phyloP scores from a whole-genome alignment of 2,329 filamentous ascomycete species.

The Colletotrichum liriopes region DNA sequence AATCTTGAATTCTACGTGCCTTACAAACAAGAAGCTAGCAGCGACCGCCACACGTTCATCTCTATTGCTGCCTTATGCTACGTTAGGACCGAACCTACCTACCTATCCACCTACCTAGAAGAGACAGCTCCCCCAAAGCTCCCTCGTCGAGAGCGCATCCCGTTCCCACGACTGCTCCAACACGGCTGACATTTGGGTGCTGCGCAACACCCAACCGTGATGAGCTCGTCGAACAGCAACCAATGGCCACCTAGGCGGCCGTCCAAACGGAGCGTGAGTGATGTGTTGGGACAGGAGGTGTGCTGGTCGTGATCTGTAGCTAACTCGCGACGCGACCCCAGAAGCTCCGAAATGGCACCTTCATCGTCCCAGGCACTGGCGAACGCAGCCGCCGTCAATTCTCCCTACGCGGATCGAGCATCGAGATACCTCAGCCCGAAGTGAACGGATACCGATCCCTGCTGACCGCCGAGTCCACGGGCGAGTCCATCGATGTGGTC shows the following conservation, averaged over 20 bases:
- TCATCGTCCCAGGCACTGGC: conserved; percentile 88
- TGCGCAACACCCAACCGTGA: conserved; percentile 42
- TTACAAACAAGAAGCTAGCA: conserved; percentile 2
- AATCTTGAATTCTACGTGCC: background rate
- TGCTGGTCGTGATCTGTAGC: background rate
- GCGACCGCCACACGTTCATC: conserved; percentile 19
- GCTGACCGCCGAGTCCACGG: conserved; percentile 53
- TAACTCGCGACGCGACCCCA: conserved; percentile 49
- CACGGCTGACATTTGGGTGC: conserved; percentile 37
- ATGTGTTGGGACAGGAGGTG: conserved; percentile 15
- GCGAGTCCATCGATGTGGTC: conserved; percentile 54
- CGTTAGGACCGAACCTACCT: conserved; percentile 11
- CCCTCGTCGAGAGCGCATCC: conserved; percentile 43
- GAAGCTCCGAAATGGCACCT: conserved; percentile 88
- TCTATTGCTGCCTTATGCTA: conserved; percentile 11
- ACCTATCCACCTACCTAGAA: background rate
- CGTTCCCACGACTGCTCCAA: conserved; percentile 48
- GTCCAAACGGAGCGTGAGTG: conserved; percentile 63
- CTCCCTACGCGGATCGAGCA: conserved; percentile 74
- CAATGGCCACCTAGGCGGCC: conserved; percentile 60
- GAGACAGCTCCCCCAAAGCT: conserved; percentile 15
- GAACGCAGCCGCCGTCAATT: conserved; percentile 87
- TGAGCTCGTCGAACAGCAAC: conserved; percentile 43
- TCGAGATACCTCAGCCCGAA: conserved; percentile 51
- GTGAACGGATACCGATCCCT: conserved; percentile 53